Evolutionary conservation across 2,329 filamentous ascomycete species (phyloP), one percentile per base, ranked within the genome.

Genomic region (Phyllosticta capitalensis): DNA sequence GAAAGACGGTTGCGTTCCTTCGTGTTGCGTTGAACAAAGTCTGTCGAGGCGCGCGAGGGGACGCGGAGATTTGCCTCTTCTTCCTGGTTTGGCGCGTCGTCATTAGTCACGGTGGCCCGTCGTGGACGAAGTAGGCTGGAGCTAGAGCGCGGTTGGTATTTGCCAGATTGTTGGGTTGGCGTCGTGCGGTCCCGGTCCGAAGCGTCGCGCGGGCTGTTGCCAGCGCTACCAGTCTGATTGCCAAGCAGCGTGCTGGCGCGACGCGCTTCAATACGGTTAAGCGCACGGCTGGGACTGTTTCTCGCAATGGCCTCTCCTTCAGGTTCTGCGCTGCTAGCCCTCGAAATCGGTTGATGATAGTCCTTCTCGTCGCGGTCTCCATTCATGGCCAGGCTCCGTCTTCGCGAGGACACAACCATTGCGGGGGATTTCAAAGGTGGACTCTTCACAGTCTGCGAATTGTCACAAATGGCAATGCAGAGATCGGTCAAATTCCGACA

Each of bases 401-500:
- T 53, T 50, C 58, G 52, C 21, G 53, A 52, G 5, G 54, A 50
- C 45, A 54, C 54, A 3, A 19, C 58, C 17, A 60, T n/a, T 20
- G 30, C 51, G 10, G 58, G 58, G 12, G 58, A 60, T 22, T 48
- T 54, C 19, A 59, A 33, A n/a, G 28, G 38, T 17, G 33, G n/a
- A 10, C 51, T 56, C 55, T 72, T 72, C 28, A 61, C 67, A 33
- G 30, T 59, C 10, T 24, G 20, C 14, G 24, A 30, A n/a, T 54
- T 59, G 24, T 79, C 76, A 63, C 74, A 77, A 14, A 99, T 77
- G 0, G 91, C 89, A 59, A 99, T 82, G 69, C 90, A 96, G 6
- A 99, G 79, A 72, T 99, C 94, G 0, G 92, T 97, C 64, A 99
- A 76, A 68, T 89, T 94, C 58, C 92, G 87, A 71, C 94, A 97